Base-by-base conservation (phyloP, 352 stramenopile species). In the Phytophthora nicotianae region DNA sequence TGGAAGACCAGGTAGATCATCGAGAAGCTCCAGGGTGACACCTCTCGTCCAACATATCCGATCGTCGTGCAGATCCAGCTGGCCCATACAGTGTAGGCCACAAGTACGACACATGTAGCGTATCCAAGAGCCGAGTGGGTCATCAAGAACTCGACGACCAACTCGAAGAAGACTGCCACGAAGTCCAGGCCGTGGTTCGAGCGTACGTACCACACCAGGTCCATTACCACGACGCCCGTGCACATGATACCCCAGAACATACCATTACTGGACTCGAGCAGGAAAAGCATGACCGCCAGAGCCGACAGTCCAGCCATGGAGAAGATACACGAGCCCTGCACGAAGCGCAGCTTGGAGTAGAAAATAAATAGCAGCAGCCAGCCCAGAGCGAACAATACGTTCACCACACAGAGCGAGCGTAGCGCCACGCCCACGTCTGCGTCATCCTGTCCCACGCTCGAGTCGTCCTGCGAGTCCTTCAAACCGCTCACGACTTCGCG, bases 21-120 rank as follows among this genome's bases (percentile, higher is more conserved):
- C 23, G 68, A 81, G 23, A 93, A 75, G 37, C 72, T 77, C 81
- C 81, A 93, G 16, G 82, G 84, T 29, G 82, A 85, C 42, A 82
- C 54, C 0, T 82, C 77, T 10, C 72, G 72, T n/a, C 74, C 83
- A 10, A 91, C 73, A 55, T 77, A 87, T 0, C 79, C 81, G 14
- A 95, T 74, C n/a, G 86, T 89, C 27, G 85, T 89, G 48, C 79
- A 88, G 52, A 91, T 73, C 87, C 87, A 95, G 58, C 70, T 86
- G 14, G 77, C 68, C 87, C 87, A 95, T 32, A 90, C 74, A 42
- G 84, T 90, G 64, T 91, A 93, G 3, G 64, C 68, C 13, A 88
- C 62, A 5, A 95, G 66, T 40, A 72, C 74, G 4, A 57, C 79
- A 21, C 52, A 69, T 4, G 79, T 86, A 14, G 84, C 82, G 20